Evolutionary conservation across 2,329 filamentous ascomycete species (phyloP), one percentile per base, ranked within the genome.

Genomic region (Epichloe bromicola): DNA sequence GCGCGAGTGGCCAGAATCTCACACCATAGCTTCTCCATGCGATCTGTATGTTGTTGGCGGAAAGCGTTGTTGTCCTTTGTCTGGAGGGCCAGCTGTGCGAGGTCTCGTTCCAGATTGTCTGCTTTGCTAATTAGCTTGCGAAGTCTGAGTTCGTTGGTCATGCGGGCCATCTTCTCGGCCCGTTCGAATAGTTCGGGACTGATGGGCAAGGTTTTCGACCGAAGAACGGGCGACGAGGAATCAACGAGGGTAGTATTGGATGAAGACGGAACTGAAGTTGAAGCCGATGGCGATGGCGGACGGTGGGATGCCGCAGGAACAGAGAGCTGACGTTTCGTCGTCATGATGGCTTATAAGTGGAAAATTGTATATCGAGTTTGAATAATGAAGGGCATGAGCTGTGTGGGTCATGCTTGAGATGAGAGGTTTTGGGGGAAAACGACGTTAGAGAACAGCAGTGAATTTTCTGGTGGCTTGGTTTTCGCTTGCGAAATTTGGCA

Each of bases 121-220:
- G 61, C 60, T 46, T 63, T 61, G 20, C 51, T 50, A 30, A 53
- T 48, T 23, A 69, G 53, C 34, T 58, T 52, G 38, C 62, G 64
- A 37, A 69, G 53, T 52, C 61, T 63, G 49, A 69, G 61, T 55
- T 69, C 67, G n/a, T 64, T 56, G 5, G 63, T 67, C 63, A 69
- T 68, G 41, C 54, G 58, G 5, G 67, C 62, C n/a, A 69, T 59
- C 34, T 63, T 61, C 3, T 67, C 61, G 39, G 66, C 64, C 30
- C 61, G 59, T 10, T 54, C 53, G 30, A 61, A 41, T 7, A 65
- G 50, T 33, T 46, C 38, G 15, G 37, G 37, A n/a, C 43, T 20
- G 39, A 45, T 30, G 26, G 37, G 8, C 8, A 23, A 45, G n/a
- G 26, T 33, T 38, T 40, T 37, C 12, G 46, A 48, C 20, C 17